Percentiles rank a stretch among this genome's conserved stretches.
Evolutionary conservation across 768 basidiomycete genomes (phyloP).

Genomic region (Leccinum imitatum): DNA sequence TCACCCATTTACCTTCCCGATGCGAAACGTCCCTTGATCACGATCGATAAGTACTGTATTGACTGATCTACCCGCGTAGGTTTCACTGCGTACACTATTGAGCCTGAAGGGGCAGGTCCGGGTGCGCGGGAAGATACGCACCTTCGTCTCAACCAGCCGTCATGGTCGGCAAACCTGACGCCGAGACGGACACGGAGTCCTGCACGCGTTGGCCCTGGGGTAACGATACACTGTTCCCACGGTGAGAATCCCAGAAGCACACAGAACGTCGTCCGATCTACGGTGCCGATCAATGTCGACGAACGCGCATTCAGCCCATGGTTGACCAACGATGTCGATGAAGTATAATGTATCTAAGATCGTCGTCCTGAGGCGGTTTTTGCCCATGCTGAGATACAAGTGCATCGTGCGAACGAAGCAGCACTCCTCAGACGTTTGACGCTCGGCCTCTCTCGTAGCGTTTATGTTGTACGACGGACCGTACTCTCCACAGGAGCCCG

Average conservation of each 20-base stretch:
- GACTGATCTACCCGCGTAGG: conserved; percentile 4
- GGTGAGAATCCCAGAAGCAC: conserved; percentile 5
- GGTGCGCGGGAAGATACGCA: not conserved
- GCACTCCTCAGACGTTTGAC: not conserved
- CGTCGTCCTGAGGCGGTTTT: conserved; percentile 4
- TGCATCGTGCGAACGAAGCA: conserved; percentile 12
- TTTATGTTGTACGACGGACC: conserved; percentile 6
- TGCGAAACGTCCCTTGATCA: not conserved
- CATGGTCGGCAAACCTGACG: not conserved
- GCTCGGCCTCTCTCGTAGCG: not conserved
- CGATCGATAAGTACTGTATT: not conserved
- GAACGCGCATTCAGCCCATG: conserved; percentile 4
- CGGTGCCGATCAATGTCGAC: not conserved
- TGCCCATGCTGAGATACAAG: conserved; percentile 9
- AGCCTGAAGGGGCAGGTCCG: conserved; percentile 8
- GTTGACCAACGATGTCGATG: conserved; percentile 1
- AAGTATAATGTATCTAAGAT: conserved; percentile 4
- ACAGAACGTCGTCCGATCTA: not conserved
- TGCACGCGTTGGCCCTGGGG: conserved; percentile 9
- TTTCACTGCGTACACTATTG: conserved; percentile 10
- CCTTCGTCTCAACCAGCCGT: conserved; percentile 13
- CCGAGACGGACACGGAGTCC: not conserved
- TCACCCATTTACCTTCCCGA: not conserved
- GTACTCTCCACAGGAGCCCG: not conserved
- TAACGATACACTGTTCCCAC: not conserved